A percentile compares a stretch with the other conserved stretches of the same genome.
phyloP scores from a whole-genome alignment of 768 basidiomycete genomes.

The Mycena indigotica region DNA sequence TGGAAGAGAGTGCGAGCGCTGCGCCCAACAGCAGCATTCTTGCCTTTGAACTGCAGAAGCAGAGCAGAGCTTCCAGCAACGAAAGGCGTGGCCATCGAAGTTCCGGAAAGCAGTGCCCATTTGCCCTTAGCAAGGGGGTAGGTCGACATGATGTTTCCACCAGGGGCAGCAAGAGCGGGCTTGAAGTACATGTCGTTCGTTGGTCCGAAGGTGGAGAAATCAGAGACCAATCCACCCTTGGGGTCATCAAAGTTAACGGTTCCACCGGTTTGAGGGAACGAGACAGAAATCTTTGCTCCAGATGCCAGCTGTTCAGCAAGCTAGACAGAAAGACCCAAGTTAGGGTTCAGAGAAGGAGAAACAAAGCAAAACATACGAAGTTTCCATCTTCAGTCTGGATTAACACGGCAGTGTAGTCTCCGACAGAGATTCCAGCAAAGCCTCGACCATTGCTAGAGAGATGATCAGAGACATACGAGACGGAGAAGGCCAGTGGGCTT shows the following conservation, averaged over 20 bases:
- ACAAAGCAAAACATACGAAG: conserved; percentile 42
- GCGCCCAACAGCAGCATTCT: conserved; percentile 29
- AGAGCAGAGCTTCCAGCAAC: conserved; percentile 49
- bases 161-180: conserved; percentile 55
- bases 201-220: conserved; percentile 60
- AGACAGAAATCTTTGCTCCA: conserved; percentile 42
- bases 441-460: conserved; percentile 50
- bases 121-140: conserved; percentile 42
- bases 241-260: conserved; percentile 48
- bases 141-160: conserved; percentile 53
- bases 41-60: conserved; percentile 44
- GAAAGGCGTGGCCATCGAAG: conserved; percentile 49
- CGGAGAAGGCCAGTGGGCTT: conserved; percentile 20
- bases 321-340: conserved; percentile 27
- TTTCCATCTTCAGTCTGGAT: conserved; percentile 59
- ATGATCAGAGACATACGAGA: not conserved
- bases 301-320: conserved; percentile 53
- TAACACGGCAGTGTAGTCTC: conserved; percentile 49
- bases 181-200: conserved; percentile 62
- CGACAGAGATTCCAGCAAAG: conserved; percentile 44
- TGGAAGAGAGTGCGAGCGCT: conserved; percentile 36
- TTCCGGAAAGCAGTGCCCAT: conserved; percentile 45
- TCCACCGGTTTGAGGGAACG: conserved; percentile 51
- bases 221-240: conserved; percentile 56
- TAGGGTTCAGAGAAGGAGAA: not conserved